Base-by-base conservation (phyloP, 139 green algal species). In the Chlamydomonas asymmetrica region DNA sequence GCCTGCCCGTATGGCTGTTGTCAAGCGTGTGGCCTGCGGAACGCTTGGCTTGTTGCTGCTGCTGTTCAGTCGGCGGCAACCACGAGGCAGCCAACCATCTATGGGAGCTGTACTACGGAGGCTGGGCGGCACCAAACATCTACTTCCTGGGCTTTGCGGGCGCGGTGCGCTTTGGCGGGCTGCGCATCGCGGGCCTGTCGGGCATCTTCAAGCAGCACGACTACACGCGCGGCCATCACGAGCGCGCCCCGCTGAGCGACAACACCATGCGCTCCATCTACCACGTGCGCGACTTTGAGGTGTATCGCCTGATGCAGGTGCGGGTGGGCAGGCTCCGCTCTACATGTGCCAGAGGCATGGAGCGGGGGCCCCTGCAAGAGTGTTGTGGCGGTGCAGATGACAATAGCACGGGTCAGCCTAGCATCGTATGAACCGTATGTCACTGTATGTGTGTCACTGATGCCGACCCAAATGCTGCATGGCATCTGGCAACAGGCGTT, bases 51-150 rank as follows among this genome's bases (percentile, higher is more conserved):
- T n/a, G n/a, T n/a, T n/a, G n/a, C n/a, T 16, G 29, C 41, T 70
- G 5, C 18, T 7, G 29, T 3, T 78, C 85, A 97, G 93, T 99
- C 48, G 96, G 96, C 40, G 96, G 96, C 62, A 99, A 99, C 82
- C 96, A 99, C 79, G 96, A 99, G 83, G 96, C 94, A 0, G 80
- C 88, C 54, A 98, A 97, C 86, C 86, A 99, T 81, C 79, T 99
- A 45, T 94, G 89, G 88, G 96, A 99, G 85, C 89, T 99, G 48
- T 96, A 93, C 85, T 92, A 98, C 76, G 96, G 96, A 31, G 96
- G 96, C 40, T 99, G 92, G 93, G 96, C 88, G 2, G 96, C 96
- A 0, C 93, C 92, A 31, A 95, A 98, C 77, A 98, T 99, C 66
- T 98, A 92, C 71, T 99, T 94, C 87, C 41, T 99, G 59, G 96